Evolutionary conservation across 768 basidiomycete species (phyloP).

Genomic region (Leccinum obscurum): DNA sequence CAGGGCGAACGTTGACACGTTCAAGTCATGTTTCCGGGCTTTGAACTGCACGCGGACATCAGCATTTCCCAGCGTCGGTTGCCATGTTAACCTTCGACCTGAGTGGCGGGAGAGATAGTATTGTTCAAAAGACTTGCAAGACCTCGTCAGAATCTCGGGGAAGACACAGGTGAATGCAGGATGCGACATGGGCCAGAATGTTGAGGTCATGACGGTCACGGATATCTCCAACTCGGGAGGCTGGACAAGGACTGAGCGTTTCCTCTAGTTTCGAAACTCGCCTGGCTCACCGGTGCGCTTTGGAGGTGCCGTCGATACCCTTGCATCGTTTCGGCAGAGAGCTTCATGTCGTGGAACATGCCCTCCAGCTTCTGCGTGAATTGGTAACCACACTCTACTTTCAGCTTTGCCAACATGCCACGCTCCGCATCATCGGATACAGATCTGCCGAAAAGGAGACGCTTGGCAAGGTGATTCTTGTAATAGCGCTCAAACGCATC

Average conservation of each 20-base stretch:
- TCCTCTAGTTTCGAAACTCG: neutral
- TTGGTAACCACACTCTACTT: constrained; percentile 93
- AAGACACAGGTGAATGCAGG: constrained; percentile 65
- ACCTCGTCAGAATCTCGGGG: constrained; percentile 59
- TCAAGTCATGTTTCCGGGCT: constrained; percentile 78
- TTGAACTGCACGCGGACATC: constrained; percentile 88
- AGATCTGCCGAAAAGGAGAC: constrained; percentile 81
- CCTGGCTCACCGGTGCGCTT: constrained; percentile 54
- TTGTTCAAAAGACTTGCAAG: constrained; percentile 77
- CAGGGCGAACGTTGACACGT: constrained; percentile 86
- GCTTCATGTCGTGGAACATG: constrained; percentile 97
- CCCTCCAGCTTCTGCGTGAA: constrained; percentile 98
- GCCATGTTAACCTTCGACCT: constrained; percentile 91
- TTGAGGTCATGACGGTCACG: constrained; percentile 94
- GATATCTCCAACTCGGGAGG: constrained; percentile 74
- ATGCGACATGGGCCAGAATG: constrained; percentile 90
- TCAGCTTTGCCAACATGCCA: constrained; percentile 95
- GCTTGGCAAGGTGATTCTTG: constrained; percentile 92
- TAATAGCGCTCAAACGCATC: constrained; percentile 99
- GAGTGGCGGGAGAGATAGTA: constrained; percentile 90
- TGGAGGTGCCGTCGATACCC: constrained; percentile 66
- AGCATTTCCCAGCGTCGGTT: constrained; percentile 84
- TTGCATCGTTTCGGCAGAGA: constrained; percentile 79
- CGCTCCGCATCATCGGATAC: constrained; percentile 97
- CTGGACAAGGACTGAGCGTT: constrained; percentile 41